A percentile compares a stretch with the other conserved stretches of the same genome.
Conservation (phyloP, 768 basidiomycete species). For the Boletus subparvulus region DNA sequence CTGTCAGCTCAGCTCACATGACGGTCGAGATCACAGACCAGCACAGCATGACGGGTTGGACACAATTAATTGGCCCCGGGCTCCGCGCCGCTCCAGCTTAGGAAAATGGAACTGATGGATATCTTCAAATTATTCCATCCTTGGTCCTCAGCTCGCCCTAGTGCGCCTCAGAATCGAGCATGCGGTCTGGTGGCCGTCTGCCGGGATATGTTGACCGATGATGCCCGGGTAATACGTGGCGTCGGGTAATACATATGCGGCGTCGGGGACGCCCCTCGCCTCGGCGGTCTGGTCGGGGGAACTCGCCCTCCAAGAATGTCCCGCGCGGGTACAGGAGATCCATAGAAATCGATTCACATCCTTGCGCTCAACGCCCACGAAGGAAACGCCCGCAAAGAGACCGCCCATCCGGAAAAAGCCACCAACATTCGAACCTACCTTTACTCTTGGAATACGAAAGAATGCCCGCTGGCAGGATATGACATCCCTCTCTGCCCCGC, state of each 20-base stretch:
- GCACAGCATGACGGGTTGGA: too few relatives aligned
- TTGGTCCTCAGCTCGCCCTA: conserved; percentile 1
- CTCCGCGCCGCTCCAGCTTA: too few relatives aligned
- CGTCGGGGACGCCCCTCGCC: conserved; percentile 79
- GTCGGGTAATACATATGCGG: too few relatives aligned
- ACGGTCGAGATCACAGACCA: too few relatives aligned
- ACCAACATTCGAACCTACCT: conserved; percentile 37
- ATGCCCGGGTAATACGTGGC: conserved; percentile 78
- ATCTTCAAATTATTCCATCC: not conserved
- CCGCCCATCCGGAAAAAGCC: conserved; percentile 38
- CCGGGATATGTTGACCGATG: conserved; percentile 55
- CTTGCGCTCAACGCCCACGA: conserved; percentile 95
- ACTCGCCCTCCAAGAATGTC: conserved; percentile 95
- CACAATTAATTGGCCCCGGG: too few relatives aligned
- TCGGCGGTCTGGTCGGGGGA: conserved; percentile 97
- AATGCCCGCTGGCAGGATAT: too few relatives aligned
- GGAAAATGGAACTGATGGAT: not conserved
- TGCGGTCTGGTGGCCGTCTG: conserved; percentile 50
- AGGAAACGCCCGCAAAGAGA: conserved; percentile 89
- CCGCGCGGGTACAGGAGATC: conserved; percentile 80
- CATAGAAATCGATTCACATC: conserved; percentile 98
- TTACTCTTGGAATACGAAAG: conserved; percentile 96
- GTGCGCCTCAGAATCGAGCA: conserved; percentile 72
- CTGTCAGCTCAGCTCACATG: too few relatives aligned
- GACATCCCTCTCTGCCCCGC: too few relatives aligned